Base-by-base conservation (phyloP, 805 yeast species). In the Candida cerambycidarum region DNA sequence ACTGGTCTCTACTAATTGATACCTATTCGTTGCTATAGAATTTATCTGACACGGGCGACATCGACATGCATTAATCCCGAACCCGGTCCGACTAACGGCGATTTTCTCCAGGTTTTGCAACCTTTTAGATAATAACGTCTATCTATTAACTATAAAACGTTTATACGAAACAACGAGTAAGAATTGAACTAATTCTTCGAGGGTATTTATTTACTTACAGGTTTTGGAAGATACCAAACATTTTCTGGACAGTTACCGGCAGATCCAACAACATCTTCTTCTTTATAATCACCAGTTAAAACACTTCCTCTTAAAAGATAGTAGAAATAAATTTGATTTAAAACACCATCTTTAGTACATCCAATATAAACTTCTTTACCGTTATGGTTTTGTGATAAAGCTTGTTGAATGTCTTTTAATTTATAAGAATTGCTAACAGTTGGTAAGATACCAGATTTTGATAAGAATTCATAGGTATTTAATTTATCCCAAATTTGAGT, bases 321-420 rank as follows among this genome's bases (percentile, higher is more conserved):
- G 66, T 77, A 88, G 65, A 89, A 90, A 95, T 95, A 90, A 33
- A 83, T 67, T 60, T 83, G 83, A 50, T 75, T 76, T 39, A 83
- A 61, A 51, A 69, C 56, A 46, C 57, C 56, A 54, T 57, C 65
- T 9, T 18, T 10, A 53, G 80, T 80, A 65, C 90, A 85, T 38
- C 76, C 74, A 52, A 85, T 72, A 55, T 66, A 79, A 4, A 83
- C 89, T 7, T 73, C 68, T 29, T 75, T 73, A 5, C 80, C 83
- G n/a, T 52, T 55, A 45, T 76, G 80, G 18, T 71, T 69, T 9
- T 68, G 65, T 14, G 60, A 56, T 42, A 85, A 61, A 0, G 86
- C 85, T 29, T 59, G 60, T 42, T 76, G 69, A 25, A 85, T 75
- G 43, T 81, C 79, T 1, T 65, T 58, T 44, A 78, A 75, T 12